Evolutionary conservation across 106 monocot species (phyloP).

Genomic region (Acorus calamus): DNA sequence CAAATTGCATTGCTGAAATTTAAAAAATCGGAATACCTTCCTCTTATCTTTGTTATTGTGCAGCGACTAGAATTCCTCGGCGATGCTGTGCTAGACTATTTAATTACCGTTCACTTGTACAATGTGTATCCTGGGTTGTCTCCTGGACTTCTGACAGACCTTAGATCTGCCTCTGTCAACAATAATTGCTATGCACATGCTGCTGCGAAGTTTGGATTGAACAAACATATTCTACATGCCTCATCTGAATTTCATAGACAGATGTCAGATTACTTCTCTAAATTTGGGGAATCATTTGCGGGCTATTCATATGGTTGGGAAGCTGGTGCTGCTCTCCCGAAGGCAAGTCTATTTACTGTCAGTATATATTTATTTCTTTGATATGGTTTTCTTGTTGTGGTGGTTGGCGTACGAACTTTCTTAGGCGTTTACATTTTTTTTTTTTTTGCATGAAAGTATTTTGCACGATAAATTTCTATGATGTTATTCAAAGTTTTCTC

Average conservation of each 20-base stretch:
- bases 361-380: no score
- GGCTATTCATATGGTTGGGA: slow-evolving; percentile 68
- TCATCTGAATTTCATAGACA: slow-evolving; percentile 46
- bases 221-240: slow-evolving; percentile 57
- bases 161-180: slow-evolving; percentile 54
- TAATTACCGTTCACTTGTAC: slow-evolving; percentile 38
- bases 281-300: slow-evolving; percentile 25
- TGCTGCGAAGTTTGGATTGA: slow-evolving; percentile 47
- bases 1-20: no score
- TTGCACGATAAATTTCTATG: no score
- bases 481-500: no score
- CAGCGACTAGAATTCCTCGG: slow-evolving; percentile 68
- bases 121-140: slow-evolving; percentile 30
- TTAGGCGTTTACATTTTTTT: no score
- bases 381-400: background rate
- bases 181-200: slow-evolving; percentile 74
- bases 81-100: slow-evolving; percentile 54
- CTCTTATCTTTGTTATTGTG: background rate
- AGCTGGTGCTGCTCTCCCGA: slow-evolving; percentile 52
- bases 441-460: no score
- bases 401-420: no score
- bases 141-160: slow-evolving; percentile 52
- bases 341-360: slow-evolving; percentile 18
- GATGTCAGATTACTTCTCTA: slow-evolving; percentile 33
- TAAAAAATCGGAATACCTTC: no score